Evolutionary conservation across 805 yeast species (phyloP).

Genomic region (Sugiyamaella qingdaonensis): DNA sequence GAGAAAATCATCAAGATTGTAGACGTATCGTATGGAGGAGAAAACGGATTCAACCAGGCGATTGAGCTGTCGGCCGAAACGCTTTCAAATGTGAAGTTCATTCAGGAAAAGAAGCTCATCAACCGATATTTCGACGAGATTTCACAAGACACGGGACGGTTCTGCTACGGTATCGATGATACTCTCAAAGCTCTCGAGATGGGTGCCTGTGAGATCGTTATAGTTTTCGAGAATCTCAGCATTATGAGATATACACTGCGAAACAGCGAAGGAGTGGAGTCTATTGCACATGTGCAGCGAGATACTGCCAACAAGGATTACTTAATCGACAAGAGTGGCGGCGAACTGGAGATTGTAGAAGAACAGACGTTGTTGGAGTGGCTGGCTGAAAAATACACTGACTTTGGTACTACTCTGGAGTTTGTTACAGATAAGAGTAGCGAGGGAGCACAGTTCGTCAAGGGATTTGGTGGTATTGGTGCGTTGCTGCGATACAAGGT

Average conservation of each 20-base stretch:
- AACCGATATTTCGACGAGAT: constrained; percentile 93
- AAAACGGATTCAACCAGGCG: constrained; percentile 98
- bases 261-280: constrained; percentile 74
- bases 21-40: constrained; percentile 98
- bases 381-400: constrained; percentile 95
- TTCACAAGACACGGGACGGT: constrained; percentile 94
- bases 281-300: constrained; percentile 69
- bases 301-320: constrained; percentile 69
- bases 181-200: constrained; percentile 93
- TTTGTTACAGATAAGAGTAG: constrained; percentile 94
- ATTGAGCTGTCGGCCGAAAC: constrained; percentile 97
- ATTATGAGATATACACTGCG: constrained; percentile 77
- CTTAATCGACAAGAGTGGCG: constrained; percentile 76
- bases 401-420: constrained; percentile 92
- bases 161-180: constrained; percentile 96
- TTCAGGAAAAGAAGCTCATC: constrained; percentile 95
- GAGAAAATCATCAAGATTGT: constrained; percentile 87
- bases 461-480: constrained; percentile 99
- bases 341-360: constrained; percentile 83
- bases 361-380: constrained; percentile 91
- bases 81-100: constrained; percentile 92
- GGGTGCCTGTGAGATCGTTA: constrained; percentile 91
- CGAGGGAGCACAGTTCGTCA: constrained; percentile 97
- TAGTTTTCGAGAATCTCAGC: constrained; percentile 90
- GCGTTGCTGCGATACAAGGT: constrained; percentile 93